Evolutionary conservation across 345 rosid species (phyloP).

Genomic region (Arabis alpina): DNA sequence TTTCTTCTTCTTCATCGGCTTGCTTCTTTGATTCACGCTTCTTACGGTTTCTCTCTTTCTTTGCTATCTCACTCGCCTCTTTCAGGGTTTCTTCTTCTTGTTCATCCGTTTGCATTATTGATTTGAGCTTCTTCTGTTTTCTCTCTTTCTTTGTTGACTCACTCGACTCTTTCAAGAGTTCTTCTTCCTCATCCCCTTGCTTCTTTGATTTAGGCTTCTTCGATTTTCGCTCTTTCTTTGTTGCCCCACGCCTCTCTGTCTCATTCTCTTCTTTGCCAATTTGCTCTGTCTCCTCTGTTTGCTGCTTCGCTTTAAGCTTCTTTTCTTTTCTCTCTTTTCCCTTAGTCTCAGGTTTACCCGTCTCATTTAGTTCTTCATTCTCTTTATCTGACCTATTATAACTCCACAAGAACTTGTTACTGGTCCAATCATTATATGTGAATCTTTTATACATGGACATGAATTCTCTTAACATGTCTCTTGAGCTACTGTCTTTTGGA

Average conservation of each 20-base stretch:
- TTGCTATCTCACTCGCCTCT: conserved; percentile 28
- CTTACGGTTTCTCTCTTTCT: conserved; percentile 22
- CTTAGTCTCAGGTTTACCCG: conserved; percentile 17
- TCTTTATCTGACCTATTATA: conserved; percentile 39
- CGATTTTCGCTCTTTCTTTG: conserved; percentile 20
- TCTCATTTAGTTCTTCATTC: conserved; percentile 41
- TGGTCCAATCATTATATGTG: conserved; percentile 48
- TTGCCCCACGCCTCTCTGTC: conserved; percentile 21
- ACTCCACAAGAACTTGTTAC: conserved; percentile 43
- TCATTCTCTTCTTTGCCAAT: conserved; percentile 35
- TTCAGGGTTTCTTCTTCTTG: conserved; percentile 5
- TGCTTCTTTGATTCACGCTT: conserved; percentile 9
- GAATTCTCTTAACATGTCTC: conserved; percentile 56
- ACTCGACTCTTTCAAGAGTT: conserved; percentile 41
- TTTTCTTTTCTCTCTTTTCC: conserved; percentile 6
- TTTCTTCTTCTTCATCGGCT: conserved; percentile 31
- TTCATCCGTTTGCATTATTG: conserved; percentile 13
- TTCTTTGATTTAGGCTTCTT: conserved; percentile 16
- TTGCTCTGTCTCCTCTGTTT: conserved; percentile 30
- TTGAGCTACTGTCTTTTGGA: conserved; percentile 43
- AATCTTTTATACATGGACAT: conserved; percentile 68
- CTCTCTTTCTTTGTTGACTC: conserved; percentile 15
- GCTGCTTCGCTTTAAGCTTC: conserved; percentile 20
- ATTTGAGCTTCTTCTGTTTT: conserved; percentile 14
- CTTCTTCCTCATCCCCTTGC: conserved; percentile 25